A percentile compares a stretch with the other conserved stretches of the same genome.
phyloP scores from a whole-genome alignment of 2,329 filamentous ascomycete genomes.

The Claviceps digitariae region DNA sequence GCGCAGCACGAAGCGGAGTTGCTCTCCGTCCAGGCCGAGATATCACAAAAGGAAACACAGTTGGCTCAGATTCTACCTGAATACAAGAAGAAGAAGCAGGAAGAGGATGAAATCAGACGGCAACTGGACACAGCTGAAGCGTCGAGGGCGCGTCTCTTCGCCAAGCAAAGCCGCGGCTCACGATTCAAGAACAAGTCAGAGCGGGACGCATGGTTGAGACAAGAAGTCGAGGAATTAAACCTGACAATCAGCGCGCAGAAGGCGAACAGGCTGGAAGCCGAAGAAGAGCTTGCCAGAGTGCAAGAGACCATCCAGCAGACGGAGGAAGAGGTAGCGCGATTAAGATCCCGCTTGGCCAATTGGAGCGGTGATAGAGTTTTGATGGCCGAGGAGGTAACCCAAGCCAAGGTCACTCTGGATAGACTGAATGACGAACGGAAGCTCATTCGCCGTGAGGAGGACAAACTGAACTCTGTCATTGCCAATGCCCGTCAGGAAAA shows the following conservation, averaged over 20 bases:
- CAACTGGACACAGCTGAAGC: slow-evolving; percentile 66
- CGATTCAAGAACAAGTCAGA: slow-evolving; percentile 82
- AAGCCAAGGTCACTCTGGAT: slow-evolving; percentile 66
- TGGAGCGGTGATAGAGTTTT: slow-evolving; percentile 62
- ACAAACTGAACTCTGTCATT: slow-evolving; percentile 68
- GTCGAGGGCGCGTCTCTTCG: slow-evolving; percentile 64
- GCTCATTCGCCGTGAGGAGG: slow-evolving; percentile 75
- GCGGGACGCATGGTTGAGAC: slow-evolving; percentile 68
- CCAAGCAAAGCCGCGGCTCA: slow-evolving; percentile 80
- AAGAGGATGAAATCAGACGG: slow-evolving; percentile 57
- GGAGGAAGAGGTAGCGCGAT: slow-evolving; percentile 56
- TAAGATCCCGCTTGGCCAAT: slow-evolving; percentile 63
- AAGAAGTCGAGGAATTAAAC: slow-evolving; percentile 70
- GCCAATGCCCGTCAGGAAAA: slow-evolving; percentile 63
- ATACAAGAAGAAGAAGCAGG: slow-evolving; percentile 57
- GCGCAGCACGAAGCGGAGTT: slow-evolving; percentile 59
- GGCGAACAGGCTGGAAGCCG: slow-evolving; percentile 69
- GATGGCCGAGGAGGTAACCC: slow-evolving; percentile 60
- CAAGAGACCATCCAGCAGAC: slow-evolving; percentile 57
- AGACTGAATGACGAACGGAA: slow-evolving; percentile 77
- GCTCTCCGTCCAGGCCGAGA: slow-evolving; percentile 57
- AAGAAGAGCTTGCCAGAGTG: slow-evolving; percentile 66
- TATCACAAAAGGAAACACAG: slow-evolving; percentile 62
- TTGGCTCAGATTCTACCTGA: slow-evolving; percentile 62
- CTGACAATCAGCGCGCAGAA: slow-evolving; percentile 66